Evolutionary conservation across 2,329 filamentous ascomycete genomes (phyloP), one percentile per base, ranked within the genome.

Genomic region (Verticillium dahliae): DNA sequence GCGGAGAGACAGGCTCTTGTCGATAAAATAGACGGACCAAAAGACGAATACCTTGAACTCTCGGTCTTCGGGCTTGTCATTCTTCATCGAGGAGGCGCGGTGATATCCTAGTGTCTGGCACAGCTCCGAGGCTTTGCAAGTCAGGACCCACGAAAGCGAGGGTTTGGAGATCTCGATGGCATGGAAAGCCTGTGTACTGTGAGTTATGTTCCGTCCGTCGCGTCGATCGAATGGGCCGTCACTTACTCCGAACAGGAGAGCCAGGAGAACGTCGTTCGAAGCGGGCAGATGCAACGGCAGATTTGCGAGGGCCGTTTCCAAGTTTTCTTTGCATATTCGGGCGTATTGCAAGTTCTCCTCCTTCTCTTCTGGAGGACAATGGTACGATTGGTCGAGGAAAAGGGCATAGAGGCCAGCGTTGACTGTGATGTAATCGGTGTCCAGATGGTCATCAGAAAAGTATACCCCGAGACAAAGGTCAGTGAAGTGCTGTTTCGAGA

Each of bases 1-100:
- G 2, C 82, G 78, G 3, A 87, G 75, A 0, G 82, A 81, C 18
- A 87, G 72, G 18, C 78, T 78, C 62, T 83, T 85, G 63, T 86
- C 81, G 15, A 86, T 71, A 56, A 81, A 78, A 65, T 87, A 87
- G 0, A 82, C 71, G 41, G 74, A 77, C 85, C 85, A 88, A 67
- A 88, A 88, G 9, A 86, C 67, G 1, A 76, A 65, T 1, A 69
- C 73, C 65, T 76, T 76, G 67, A 71, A 66, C 1, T 69, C 65
- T 15, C 69, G 67, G 52, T 68, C 69, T 9, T 69, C 66, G 0
- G 68, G 64, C 27, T 62, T 63, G 62, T 69, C 69, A 58, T 68
- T 61, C 37, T 64, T 67, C 66, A 64, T 72, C 34, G 68, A 68
- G 10, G 69, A 65, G 52, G 67, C 54, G 7, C 71, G 65, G 59